Evolutionary conservation across 495 filamentous ascomycete genomes (phyloP).

Genomic region (Penicillium silybi): DNA sequence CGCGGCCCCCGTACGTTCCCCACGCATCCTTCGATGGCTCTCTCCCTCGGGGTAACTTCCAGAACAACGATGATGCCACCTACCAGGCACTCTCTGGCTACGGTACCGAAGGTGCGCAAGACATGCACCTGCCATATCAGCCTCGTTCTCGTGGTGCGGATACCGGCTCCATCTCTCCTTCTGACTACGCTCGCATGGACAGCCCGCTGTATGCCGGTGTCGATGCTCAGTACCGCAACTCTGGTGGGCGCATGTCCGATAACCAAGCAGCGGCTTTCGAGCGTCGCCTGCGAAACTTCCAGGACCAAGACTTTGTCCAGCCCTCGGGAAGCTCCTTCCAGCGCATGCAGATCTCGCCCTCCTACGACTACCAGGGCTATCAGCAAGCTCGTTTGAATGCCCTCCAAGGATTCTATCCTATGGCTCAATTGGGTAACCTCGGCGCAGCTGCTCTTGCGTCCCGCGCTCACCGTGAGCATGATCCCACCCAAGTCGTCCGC

Average conservation of each 20-base stretch:
- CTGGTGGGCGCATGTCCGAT: constrained; percentile 35
- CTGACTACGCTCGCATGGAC: constrained; percentile 52
- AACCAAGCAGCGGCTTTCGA: constrained; percentile 42
- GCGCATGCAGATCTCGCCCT: constrained; percentile 35
- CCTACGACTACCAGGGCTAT: constrained; percentile 40
- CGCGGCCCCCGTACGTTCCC: constrained; percentile 28
- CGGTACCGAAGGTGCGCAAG: constrained; percentile 22
- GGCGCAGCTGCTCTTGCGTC: constrained; percentile 37
- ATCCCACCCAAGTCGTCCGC: constrained; percentile 59
- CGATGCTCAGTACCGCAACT: constrained; percentile 43
- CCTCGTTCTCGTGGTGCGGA: constrained; percentile 26
- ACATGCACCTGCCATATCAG: constrained; percentile 31
- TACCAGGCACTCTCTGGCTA: constrained; percentile 28
- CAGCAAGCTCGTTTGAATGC: constrained; percentile 35
- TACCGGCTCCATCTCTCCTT: constrained; percentile 47
- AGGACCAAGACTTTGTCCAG: constrained; percentile 46
- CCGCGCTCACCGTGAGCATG: constrained; percentile 59
- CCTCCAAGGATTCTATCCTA: constrained; percentile 32
- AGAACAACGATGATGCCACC: constrained; percentile 23
- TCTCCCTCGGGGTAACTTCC: constrained; percentile 30
- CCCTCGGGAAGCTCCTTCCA: constrained; percentile 31
- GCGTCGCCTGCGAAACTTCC: constrained; percentile 44
- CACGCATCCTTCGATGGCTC: constrained; percentile 34
- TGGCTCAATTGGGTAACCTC: constrained; percentile 19
- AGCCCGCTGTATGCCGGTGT: constrained; percentile 55